Evolutionary conservation across 768 basidiomycete species (phyloP).

Genomic region (Russula abietina): DNA sequence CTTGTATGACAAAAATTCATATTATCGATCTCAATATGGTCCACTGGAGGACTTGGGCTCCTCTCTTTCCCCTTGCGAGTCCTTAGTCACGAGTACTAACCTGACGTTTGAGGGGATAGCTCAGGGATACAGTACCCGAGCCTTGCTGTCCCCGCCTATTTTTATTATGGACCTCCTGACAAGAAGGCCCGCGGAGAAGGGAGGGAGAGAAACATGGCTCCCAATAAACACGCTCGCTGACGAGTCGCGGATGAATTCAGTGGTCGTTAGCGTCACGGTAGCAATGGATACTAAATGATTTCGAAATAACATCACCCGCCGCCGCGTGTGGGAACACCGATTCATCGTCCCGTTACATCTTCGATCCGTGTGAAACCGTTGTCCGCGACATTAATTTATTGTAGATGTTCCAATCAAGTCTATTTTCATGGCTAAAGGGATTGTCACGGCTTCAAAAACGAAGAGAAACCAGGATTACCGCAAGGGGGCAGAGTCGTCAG

Average conservation of each 20-base stretch:
- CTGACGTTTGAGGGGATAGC: too few relatives aligned
- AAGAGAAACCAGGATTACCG: neutral
- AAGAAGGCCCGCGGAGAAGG: neutral
- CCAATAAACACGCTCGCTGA: neutral
- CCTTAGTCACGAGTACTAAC: too few relatives aligned
- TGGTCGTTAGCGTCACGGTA: neutral
- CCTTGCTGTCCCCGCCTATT: neutral
- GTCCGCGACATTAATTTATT: neutral
- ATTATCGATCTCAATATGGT: too few relatives aligned
- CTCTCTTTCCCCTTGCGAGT: too few relatives aligned
- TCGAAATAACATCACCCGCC: slow-evolving; percentile 15
- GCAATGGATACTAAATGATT: slow-evolving; percentile 7
- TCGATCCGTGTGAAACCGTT: neutral
- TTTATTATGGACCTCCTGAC: neutral
- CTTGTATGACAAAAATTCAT: too few relatives aligned
- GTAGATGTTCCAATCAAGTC: slow-evolving; percentile 80
- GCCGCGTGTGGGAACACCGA: slow-evolving; percentile 8
- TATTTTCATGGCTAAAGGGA: slow-evolving; percentile 83
- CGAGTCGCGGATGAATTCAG: neutral
- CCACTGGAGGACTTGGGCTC: too few relatives aligned
- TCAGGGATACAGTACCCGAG: too few relatives aligned
- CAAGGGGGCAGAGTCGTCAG: neutral
- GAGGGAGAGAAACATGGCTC: neutral
- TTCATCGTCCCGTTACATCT: neutral
- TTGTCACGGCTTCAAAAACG: slow-evolving; percentile 34